These are phyloP conservation scores for Arctium minus DNA, from an alignment of 129 eudicot species.

Conservation along the genomic window DNA sequence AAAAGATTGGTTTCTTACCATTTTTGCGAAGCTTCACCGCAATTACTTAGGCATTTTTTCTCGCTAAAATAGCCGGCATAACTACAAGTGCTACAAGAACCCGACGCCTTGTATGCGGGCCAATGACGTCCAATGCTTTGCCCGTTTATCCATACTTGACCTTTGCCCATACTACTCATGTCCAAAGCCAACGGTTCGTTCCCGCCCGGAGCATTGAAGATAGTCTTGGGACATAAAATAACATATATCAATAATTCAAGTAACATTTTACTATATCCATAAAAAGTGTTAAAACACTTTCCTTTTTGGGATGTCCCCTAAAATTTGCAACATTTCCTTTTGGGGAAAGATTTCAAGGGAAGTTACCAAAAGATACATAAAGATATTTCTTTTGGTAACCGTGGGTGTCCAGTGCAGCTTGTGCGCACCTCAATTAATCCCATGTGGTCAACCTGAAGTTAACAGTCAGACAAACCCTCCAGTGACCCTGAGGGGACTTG, in stretches of 20 bases:
- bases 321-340: not conserved
- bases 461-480: not conserved
- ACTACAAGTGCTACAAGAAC: conserved; percentile 69
- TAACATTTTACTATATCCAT: not conserved
- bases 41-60: conserved; percentile 80
- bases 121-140: conserved; percentile 92
- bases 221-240: conserved; percentile 47
- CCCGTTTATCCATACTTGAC: conserved; percentile 97
- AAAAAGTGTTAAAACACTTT: not conserved
- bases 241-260: not conserved
- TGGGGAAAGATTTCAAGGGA: not conserved
- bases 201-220: conserved; percentile 78
- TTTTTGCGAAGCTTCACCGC: conserved; percentile 97
- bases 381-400: not conserved
- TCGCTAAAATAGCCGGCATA: conserved; percentile 85
- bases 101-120: conserved; percentile 89
- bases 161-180: conserved; percentile 95
- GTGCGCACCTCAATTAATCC: not conserved
- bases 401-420: not conserved
- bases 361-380: not conserved
- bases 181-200: conserved; percentile 92
- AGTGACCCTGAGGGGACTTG: not conserved
- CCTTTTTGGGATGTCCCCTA: not conserved
- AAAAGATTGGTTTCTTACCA: conserved; percentile 44
- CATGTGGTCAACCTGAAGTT: too few species aligned